A percentile compares a stretch with the other conserved stretches of the same genome.
phyloP scores from a whole-genome alignment of 1,284 basidiomycete species.

The Fomitopsis palustris region DNA sequence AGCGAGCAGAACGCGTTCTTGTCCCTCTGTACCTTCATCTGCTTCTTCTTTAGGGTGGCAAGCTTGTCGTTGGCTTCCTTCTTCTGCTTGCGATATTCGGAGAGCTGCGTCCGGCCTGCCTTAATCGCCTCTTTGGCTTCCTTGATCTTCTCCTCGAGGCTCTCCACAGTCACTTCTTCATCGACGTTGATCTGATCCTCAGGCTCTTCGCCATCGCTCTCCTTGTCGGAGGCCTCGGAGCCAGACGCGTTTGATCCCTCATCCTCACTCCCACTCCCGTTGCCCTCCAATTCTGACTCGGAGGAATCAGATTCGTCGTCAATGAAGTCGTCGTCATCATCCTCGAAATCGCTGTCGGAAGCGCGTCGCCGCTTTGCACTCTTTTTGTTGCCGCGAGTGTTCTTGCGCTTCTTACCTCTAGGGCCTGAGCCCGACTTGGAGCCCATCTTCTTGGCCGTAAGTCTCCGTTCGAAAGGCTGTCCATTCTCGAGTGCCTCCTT shows the following conservation, averaged over 20 bases:
- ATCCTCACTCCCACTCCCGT: conserved; percentile 12
- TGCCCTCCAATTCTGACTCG: conserved; percentile 21
- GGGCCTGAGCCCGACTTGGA: conserved; percentile 16
- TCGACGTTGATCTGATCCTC: conserved; percentile 26
- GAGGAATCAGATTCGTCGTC: conserved; percentile 22
- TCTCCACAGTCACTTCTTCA: conserved; percentile 44
- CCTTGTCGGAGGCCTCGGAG: conserved; percentile 16
- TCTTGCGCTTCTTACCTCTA: conserved; percentile 47
- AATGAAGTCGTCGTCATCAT: conserved; percentile 24
- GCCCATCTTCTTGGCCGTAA: conserved; percentile 33
- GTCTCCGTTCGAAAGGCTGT: conserved; percentile 37
- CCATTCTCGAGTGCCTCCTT: conserved; percentile 45
- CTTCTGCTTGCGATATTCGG: conserved; percentile 36
- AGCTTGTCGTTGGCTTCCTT: conserved; percentile 47
- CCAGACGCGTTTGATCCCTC: conserved; percentile 12
- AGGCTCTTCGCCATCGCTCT: conserved; percentile 21
- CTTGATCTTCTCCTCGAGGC: conserved; percentile 41
- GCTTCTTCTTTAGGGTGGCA: conserved; percentile 42
- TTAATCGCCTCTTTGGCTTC: conserved; percentile 40
- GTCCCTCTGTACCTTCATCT: conserved; percentile 44
- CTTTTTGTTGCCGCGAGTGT: conserved; percentile 34
- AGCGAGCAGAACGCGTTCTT: conserved; percentile 61
- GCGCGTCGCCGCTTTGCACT: conserved; percentile 32
- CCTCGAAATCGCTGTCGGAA: conserved; percentile 24
- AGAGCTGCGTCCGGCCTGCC: conserved; percentile 34